phyloP scores from a whole-genome alignment of 2,329 filamentous ascomycete genomes.

The Aspergillus viridinutans region DNA sequence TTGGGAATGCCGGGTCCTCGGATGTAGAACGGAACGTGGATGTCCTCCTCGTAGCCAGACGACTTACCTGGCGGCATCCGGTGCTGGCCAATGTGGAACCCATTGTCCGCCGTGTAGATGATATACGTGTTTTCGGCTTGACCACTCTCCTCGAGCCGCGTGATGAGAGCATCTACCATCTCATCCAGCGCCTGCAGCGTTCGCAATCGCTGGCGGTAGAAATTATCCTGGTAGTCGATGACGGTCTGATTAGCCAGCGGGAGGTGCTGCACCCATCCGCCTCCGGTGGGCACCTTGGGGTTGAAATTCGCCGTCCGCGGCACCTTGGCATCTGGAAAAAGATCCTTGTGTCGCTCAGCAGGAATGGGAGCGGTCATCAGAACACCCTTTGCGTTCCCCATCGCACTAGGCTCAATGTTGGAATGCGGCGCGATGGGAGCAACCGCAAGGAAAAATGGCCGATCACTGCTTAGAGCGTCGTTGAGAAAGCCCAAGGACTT shows the following conservation, averaged over 20 bases:
- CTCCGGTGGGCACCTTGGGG: conserved; percentile 46
- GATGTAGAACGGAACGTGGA: conserved; percentile 57
- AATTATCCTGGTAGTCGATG: conserved; percentile 51
- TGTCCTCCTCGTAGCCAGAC: conserved; percentile 57
- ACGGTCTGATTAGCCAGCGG: conserved; percentile 44
- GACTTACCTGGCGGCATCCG: conserved; percentile 56
- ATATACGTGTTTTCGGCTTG: conserved; percentile 55
- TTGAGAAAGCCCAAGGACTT: conserved; percentile 57
- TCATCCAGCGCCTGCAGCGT: conserved; percentile 54
- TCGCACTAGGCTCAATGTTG: conserved; percentile 44
- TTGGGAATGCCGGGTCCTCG: conserved; percentile 53
- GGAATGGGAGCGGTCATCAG: conserved; percentile 52
- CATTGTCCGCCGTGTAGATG: conserved; percentile 59
- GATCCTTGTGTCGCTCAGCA: conserved; percentile 56
- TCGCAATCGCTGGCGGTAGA: conserved; percentile 48
- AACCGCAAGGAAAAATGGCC: conserved; percentile 63
- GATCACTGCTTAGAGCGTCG: conserved; percentile 48
- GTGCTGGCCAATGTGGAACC: conserved; percentile 59
- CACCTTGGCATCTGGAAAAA: conserved; percentile 58
- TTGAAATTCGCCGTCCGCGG: conserved; percentile 65
- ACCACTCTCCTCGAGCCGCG: conserved; percentile 37
- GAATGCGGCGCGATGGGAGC: conserved; percentile 65
- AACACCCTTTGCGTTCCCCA: conserved; percentile 14
- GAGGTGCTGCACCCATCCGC: conserved; percentile 44
- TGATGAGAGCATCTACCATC: conserved; percentile 46